Base-by-base conservation (phyloP, 2,329 filamentous ascomycete genomes). In the Botrytis deweyae region DNA sequence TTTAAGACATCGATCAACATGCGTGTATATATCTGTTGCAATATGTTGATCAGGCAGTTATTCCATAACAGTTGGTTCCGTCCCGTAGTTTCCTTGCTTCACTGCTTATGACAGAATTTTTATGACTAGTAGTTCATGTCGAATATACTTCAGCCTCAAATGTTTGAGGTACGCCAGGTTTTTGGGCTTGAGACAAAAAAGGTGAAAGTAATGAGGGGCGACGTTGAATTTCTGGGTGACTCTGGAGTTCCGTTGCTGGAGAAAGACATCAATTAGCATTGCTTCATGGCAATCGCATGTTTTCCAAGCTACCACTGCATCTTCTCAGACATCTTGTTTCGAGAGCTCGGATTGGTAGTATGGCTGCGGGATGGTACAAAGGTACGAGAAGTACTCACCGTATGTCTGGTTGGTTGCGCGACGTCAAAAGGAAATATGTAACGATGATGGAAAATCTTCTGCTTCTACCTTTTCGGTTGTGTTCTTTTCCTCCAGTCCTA, bases 121-220 rank as follows among this genome's bases (percentile, higher is more conserved):
- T 52, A 73, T 52, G 44, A 36, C 22, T 63, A 44, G 71, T 62
- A 73, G 64, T 69, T 73, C 71, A 73, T 73, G 58, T 73, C 70
- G 62, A 72, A 55, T 52, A 20, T 52, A 49, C 64, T 69, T 73
- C 71, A 69, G 64, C 71, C 64, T 73, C 71, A 61, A 62, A 61
- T 68, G 63, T 72, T 68, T 68, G 71, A 72, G 63, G 29, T 69
- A 33, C 33, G 64, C 55, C 64, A 67, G 38, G 55, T 62, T 38
- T 44, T 44, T n/a, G 44, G 64, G 64, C 42, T 69, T 62, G 52
- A 69, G 42, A 63, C 71, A 69, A 55, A 42, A 29, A 46, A 52
- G 49, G 55, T 14, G 62, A 59, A 14, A 49, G 65, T 40, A 33
- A 22, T 42, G 62, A 67, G 40, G 63, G 63, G 52, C 70, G 65